phyloP scores from a whole-genome alignment of 139 green algal species.

The Medakamo hakoo region DNA sequence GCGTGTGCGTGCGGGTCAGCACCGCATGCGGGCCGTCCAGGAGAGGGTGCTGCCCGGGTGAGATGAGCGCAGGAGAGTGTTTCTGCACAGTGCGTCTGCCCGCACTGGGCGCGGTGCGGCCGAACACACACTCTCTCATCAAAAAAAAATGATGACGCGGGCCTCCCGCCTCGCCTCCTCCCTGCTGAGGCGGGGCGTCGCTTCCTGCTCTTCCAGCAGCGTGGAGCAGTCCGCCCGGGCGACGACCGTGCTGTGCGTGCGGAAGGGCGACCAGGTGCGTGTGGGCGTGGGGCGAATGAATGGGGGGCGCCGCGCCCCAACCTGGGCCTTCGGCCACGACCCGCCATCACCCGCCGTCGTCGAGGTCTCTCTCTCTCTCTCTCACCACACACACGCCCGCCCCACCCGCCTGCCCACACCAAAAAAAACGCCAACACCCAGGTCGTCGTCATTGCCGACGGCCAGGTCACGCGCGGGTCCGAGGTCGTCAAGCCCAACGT shows the following conservation, averaged over 20 bases:
- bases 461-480: slow-evolving; percentile 60
- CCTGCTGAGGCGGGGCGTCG: too few relatives aligned
- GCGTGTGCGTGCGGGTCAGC: too few relatives aligned
- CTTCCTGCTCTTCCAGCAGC: too few relatives aligned
- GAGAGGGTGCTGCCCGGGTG: too few relatives aligned
- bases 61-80: too few relatives aligned
- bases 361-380: not conserved
- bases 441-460: slow-evolving; percentile 75
- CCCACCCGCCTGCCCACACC: not conserved
- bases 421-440: slow-evolving; percentile 5
- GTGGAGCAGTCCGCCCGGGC: slow-evolving; percentile 6
- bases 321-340: not conserved
- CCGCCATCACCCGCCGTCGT: not conserved
- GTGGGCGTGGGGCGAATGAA: not conserved
- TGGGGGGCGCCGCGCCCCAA: not conserved
- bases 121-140: too few relatives aligned
- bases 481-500: slow-evolving; percentile 81
- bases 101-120: too few relatives aligned
- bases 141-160: too few relatives aligned
- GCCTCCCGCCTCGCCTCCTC: too few relatives aligned
- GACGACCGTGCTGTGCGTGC: slow-evolving; percentile 69
- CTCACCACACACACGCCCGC: not conserved
- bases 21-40: too few relatives aligned
- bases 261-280: slow-evolving; percentile 45
- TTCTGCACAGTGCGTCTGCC: too few relatives aligned